Percentiles rank a stretch among this genome's conserved stretches.
Conservation (phyloP, 352 stramenopile genomes). For the Phytophthora brassicae region DNA sequence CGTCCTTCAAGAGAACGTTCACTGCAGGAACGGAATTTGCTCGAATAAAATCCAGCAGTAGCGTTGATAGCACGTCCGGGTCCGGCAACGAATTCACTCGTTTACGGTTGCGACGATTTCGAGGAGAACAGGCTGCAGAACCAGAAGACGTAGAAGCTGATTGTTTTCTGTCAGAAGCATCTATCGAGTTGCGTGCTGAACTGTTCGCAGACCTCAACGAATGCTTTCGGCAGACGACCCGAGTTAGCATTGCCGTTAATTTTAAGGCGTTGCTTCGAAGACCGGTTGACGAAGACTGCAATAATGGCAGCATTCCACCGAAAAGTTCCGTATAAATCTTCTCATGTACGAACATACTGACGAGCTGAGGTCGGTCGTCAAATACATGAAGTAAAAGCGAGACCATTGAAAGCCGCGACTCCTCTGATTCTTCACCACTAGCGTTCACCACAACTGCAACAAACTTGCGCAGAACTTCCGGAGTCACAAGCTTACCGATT, state of each 20-base stretch:
- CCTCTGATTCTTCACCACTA: conserved; percentile 59
- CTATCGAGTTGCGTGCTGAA: conserved; percentile 5
- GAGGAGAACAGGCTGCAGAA: conserved; percentile 4
- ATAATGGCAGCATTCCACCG: conserved; percentile 44
- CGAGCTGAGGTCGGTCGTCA: conserved; percentile 50
- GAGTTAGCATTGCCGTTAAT: conserved; percentile 53
- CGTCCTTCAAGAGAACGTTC: conserved; percentile 70
- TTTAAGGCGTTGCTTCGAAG: conserved; percentile 54
- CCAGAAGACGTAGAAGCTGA: background rate
- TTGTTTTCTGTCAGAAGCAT: conserved; percentile 1
- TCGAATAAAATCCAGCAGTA: conserved; percentile 77
- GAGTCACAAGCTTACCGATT: conserved; percentile 46
- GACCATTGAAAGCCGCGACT: conserved; percentile 65
- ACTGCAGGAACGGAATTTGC: conserved; percentile 75
- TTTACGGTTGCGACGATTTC: conserved; percentile 26
- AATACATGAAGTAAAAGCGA: conserved; percentile 70
- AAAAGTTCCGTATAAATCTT: conserved; percentile 65
- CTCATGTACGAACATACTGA: conserved; percentile 59
- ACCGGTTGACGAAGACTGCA: conserved; percentile 43
- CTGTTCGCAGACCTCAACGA: conserved; percentile 15
- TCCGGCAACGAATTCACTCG: conserved; percentile 59
- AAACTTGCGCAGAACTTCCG: conserved; percentile 56
- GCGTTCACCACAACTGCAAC: conserved; percentile 50
- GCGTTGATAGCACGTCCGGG: conserved; percentile 55
- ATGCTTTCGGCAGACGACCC: conserved; percentile 52